phyloP scores from a whole-genome alignment of 345 rosid genomes.

The Camelina sativa region DNA sequence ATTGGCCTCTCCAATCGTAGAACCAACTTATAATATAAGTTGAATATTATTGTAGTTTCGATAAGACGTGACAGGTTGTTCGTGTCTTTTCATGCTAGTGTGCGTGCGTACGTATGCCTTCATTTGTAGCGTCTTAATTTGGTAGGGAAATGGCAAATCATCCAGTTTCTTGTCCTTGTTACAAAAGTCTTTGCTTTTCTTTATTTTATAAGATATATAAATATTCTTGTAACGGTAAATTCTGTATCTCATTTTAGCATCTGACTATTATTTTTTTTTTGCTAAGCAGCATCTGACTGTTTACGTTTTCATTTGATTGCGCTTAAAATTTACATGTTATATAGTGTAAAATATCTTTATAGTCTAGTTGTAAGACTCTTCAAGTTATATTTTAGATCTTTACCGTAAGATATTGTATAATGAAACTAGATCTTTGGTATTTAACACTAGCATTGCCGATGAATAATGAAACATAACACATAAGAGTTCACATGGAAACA shows the following conservation, averaged over 20 bases:
- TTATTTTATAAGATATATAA: not conserved
- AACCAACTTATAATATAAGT: conserved; percentile 10
- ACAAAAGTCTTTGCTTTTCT: conserved; percentile 24
- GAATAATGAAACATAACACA: not conserved
- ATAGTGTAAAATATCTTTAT: no score
- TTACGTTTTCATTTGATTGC: no score
- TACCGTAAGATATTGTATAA: no score
- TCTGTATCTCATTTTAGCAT: not conserved
- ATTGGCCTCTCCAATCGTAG: conserved; percentile 1
- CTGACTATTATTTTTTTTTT: no score
- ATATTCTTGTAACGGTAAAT: not conserved
- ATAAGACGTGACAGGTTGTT: conserved; percentile 43
- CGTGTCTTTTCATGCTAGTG: conserved; percentile 38
- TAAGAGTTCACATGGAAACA: not conserved
- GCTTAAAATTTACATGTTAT: no score
- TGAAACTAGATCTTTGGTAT: no score
- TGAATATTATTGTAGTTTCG: conserved; percentile 15
- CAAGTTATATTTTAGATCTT: no score
- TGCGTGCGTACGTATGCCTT: conserved; percentile 27
- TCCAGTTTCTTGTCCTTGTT: conserved; percentile 41
- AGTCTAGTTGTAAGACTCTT: no score
- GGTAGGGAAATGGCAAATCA: conserved; percentile 51
- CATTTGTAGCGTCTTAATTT: conserved; percentile 44
- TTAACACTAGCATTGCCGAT: not conserved
- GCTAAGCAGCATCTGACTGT: no score